Evolutionary conservation across 73 alveolate genomes (phyloP).

Genomic region (Paramecium octaurelia): DNA sequence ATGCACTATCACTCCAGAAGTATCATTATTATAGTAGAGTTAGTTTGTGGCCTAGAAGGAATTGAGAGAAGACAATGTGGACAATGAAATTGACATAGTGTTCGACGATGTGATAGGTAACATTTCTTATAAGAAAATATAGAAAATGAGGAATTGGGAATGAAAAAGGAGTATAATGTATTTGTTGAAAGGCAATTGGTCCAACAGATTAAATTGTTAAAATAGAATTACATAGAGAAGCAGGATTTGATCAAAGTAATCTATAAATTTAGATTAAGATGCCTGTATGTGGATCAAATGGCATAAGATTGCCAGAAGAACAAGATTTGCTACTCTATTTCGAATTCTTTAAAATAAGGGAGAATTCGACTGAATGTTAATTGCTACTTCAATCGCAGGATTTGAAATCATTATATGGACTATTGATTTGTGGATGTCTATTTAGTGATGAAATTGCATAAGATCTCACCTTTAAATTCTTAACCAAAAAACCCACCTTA

Average conservation of each 20-base stretch:
- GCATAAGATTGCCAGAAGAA: slow-evolving; percentile 39
- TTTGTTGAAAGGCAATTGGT: slow-evolving; percentile 23
- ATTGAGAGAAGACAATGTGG: not conserved
- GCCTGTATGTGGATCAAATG: slow-evolving; percentile 55
- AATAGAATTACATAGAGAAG: slow-evolving; percentile 38
- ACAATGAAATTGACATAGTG: slow-evolving; percentile 11
- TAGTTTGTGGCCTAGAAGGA: slow-evolving; percentile 41
- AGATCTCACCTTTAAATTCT: not conserved
- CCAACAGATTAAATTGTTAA: not conserved
- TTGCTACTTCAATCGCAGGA: not conserved
- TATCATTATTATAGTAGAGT: not conserved
- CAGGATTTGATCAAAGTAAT: slow-evolving; percentile 23
- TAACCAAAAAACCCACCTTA: not conserved
- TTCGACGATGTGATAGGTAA: slow-evolving; percentile 47
- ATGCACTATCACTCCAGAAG: slow-evolving; percentile 45
- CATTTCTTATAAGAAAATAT: not conserved
- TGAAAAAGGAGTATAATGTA: slow-evolving; percentile 46
- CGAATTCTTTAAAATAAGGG: slow-evolving; percentile 10
- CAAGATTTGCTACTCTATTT: not conserved
- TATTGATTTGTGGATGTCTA: slow-evolving; percentile 36
- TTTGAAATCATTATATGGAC: not conserved
- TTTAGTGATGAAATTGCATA: slow-evolving; percentile 22
- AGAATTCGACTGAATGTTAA: not conserved
- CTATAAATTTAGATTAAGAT: not conserved
- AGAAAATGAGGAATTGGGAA: slow-evolving; percentile 49